Conservation (phyloP, 441 rosid genomes). For the California macrophylla region DNA sequence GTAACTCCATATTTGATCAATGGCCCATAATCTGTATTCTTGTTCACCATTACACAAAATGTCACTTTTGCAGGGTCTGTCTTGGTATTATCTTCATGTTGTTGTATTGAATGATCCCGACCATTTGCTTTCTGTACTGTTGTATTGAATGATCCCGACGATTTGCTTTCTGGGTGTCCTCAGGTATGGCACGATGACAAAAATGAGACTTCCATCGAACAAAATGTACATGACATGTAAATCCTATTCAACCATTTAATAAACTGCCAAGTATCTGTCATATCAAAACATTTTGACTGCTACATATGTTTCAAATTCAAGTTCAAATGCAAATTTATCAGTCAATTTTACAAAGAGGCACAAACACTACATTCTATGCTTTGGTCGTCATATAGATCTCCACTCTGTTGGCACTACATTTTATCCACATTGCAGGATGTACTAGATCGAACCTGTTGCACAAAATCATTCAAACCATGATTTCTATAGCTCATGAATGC, state of each 20-base stretch:
- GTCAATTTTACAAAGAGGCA: constrained; percentile 25
- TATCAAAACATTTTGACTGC: background rate
- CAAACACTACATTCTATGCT: constrained; percentile 31
- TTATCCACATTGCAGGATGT: constrained; percentile 23
- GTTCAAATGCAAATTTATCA: background rate
- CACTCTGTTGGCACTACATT: constrained; percentile 18
- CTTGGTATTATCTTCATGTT: too few species aligned
- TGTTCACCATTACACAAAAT: too few species aligned
- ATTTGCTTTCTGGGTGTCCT: too few species aligned
- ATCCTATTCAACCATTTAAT: background rate
- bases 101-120: too few species aligned
- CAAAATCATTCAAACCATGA: background rate
- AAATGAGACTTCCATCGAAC: too few species aligned
- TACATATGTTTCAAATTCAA: background rate
- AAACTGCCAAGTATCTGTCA: background rate
- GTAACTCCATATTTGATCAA: too few species aligned
- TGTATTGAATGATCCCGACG: too few species aligned
- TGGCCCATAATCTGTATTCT: background rate
- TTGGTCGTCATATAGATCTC: constrained; percentile 29
- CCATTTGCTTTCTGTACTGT: too few species aligned
- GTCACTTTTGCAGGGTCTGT: too few species aligned
- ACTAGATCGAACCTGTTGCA: constrained; percentile 15
- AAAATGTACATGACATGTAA: background rate
- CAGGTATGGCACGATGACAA: too few species aligned
- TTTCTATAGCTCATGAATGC: constrained; percentile 1